Percentiles rank a stretch among this genome's conserved stretches.
These are phyloP conservation scores for Camelina sativa DNA, from an alignment of 345 rosid species.

Conservation along the genomic window DNA sequence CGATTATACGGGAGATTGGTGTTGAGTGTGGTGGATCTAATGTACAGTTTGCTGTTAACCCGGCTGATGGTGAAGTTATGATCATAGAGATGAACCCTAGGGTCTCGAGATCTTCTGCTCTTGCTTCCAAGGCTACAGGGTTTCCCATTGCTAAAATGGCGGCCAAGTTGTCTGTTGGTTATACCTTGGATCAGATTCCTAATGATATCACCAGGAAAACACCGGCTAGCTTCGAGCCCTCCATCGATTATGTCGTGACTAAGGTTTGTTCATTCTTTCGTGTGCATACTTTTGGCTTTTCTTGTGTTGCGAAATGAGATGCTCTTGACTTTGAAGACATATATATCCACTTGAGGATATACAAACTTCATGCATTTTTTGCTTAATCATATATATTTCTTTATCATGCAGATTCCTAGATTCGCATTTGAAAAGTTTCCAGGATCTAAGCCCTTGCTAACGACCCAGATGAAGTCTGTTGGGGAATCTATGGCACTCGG, in stretches of 20 bases:
- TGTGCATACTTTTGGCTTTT: neutral
- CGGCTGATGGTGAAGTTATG: conserved; percentile 97
- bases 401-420: conserved; percentile 75
- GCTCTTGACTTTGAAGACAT: neutral
- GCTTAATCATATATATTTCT: conserved; percentile 11
- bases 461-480: conserved; percentile 98
- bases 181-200: conserved; percentile 93
- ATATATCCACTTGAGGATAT: neutral
- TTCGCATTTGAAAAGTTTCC: conserved; percentile 99
- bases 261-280: conserved; percentile 58
- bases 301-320: neutral
- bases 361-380: neutral
- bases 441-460: conserved; percentile 83
- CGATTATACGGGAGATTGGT: conserved; percentile 95
- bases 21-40: conserved; percentile 99
- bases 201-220: conserved; percentile 98
- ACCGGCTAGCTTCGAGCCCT: conserved; percentile 98
- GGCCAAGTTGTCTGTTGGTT: conserved; percentile 93
- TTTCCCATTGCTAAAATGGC: conserved; percentile 99
- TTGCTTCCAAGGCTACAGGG: conserved; percentile 98
- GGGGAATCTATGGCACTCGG: conserved; percentile 97
- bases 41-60: conserved; percentile 97
- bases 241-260: conserved; percentile 95
- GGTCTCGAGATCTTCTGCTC: conserved; percentile 94
- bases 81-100: conserved; percentile 99